Conservation (phyloP, 495 filamentous ascomycete species). For the Hypoxylon crocopeplum region DNA sequence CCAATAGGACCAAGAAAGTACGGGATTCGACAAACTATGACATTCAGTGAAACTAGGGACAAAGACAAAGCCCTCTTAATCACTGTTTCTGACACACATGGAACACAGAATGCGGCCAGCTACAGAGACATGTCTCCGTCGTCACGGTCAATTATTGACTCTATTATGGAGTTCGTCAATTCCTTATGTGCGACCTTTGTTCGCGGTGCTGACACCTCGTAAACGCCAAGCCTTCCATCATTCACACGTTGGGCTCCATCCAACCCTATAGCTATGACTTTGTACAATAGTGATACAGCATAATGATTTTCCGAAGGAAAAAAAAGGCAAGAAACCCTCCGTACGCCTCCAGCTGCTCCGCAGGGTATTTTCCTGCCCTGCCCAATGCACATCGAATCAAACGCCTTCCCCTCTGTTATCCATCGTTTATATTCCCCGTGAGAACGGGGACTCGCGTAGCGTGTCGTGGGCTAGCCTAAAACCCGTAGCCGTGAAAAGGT, state of each 20-base stretch:
- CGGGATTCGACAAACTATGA: neutral
- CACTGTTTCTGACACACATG: neutral
- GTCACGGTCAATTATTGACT: constrained; percentile 8
- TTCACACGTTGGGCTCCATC: neutral
- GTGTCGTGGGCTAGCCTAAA: neutral
- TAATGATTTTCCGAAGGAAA: neutral
- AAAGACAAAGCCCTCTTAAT: constrained; percentile 8
- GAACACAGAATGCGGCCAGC: constrained; percentile 6
- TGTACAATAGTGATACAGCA: constrained; percentile 23
- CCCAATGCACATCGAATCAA: constrained; percentile 6
- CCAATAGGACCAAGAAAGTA: constrained; percentile 6
- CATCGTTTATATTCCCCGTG: neutral
- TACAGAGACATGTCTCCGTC: neutral
- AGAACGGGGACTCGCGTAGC: neutral
- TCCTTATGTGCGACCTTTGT: constrained; percentile 20
- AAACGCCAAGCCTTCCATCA: constrained; percentile 3
- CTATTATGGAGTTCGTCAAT: constrained; percentile 9
- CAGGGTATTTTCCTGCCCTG: neutral
- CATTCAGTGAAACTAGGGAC: neutral
- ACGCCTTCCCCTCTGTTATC: neutral
- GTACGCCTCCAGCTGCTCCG: constrained; percentile 8
- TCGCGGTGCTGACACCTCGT: neutral
- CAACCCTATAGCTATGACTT: no score
- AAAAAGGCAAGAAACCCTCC: constrained; percentile 5
- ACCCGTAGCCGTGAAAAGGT: no score